Conservation (phyloP, 805 yeast species). For the Candida ascalaphidarum region DNA sequence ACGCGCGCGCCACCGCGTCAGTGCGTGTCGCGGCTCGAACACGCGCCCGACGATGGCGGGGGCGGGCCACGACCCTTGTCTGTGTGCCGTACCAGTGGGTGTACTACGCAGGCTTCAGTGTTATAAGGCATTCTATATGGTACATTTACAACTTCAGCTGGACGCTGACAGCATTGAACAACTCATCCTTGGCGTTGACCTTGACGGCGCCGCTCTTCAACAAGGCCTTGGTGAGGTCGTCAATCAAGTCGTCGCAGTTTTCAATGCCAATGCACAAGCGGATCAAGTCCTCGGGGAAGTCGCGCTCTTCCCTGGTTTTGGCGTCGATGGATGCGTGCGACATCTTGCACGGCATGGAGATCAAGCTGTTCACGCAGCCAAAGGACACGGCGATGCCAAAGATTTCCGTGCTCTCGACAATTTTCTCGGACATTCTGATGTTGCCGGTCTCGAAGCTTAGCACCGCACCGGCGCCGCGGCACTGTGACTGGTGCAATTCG, state of each 20-base stretch:
- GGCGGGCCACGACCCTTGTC: too few species aligned
- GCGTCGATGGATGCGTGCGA: slow-evolving; percentile 95
- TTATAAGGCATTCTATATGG: too few species aligned
- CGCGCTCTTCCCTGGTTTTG: slow-evolving; percentile 77
- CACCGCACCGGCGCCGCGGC: slow-evolving; percentile 86
- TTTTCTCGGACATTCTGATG: slow-evolving; percentile 52
- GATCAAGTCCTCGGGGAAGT: slow-evolving; percentile 85
- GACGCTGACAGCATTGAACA: slow-evolving; percentile 26
- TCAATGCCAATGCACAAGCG: slow-evolving; percentile 92
- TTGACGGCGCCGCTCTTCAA: slow-evolving; percentile 52
- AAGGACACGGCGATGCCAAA: slow-evolving; percentile 89
- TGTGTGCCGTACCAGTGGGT: too few species aligned
- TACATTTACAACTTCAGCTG: slow-evolving; percentile 17
- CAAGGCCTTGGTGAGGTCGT: slow-evolving; percentile 70
- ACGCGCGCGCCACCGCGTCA: neutral
- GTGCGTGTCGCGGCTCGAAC: too few species aligned
- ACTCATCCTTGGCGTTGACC: slow-evolving; percentile 30
- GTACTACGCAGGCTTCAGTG: too few species aligned
- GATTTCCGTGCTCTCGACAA: slow-evolving; percentile 68
- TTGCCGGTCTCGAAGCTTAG: slow-evolving; percentile 83
- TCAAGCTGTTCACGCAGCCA: slow-evolving; percentile 89
- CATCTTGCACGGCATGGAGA: slow-evolving; percentile 93
- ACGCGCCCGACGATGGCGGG: too few species aligned
- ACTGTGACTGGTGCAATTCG: slow-evolving; percentile 66
- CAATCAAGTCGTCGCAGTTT: slow-evolving; percentile 67